Evolutionary conservation across 1,284 basidiomycete species (phyloP), one percentile per base, ranked within the genome.

Genomic region (Pterula multifida): DNA sequence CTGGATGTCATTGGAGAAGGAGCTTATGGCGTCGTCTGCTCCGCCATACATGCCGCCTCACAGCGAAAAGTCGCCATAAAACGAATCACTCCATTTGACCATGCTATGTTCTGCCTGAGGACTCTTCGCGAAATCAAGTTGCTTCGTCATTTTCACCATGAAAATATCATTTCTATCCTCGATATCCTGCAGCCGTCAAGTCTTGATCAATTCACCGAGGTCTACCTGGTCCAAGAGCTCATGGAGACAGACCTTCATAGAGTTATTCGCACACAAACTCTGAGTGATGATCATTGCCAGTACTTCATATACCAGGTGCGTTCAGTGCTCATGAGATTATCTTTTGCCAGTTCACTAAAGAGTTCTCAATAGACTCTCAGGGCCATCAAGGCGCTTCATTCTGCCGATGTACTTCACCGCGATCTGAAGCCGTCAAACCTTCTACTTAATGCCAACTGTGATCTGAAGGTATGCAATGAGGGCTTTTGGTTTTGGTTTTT

Each of bases 401-500:
- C 89, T 0, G 90, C 90, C 26, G 85, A 90, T 61, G 87, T 93
- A 42, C 77, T 93, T 13, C 88, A 91, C 58, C 78, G 88, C 49
- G 92, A 96, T 63, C 75, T 97, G 50, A 97, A 96, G 61, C 94
- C 94, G 0, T 91, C 86, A 1, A 97, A 97, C 62, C 71, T 96
- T 22, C 73, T 96, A 1, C 67, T 96, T 32, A 97, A 97, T 60
- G 90, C 91, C 44, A 95, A 96, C 61, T 97, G 93, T 61, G 93
- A 96, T 66, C 77, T 96, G 48, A 94, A 94, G 71, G 89, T 89
- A 50, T 57, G 58, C 56, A 23, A 25, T 9, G 42, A 11, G 42
- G 22, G 23, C 45, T 24, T 24, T 13, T 25, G 6, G 15, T 6
- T 15, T 32, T 32, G 28, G 45, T 51, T 22, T 36, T 50, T 35